Percentiles rank a stretch among this genome's conserved stretches.
These are phyloP conservation scores for Barnettozyma pratensis DNA, from an alignment of 805 yeast genomes.

Conservation along the genomic window DNA sequence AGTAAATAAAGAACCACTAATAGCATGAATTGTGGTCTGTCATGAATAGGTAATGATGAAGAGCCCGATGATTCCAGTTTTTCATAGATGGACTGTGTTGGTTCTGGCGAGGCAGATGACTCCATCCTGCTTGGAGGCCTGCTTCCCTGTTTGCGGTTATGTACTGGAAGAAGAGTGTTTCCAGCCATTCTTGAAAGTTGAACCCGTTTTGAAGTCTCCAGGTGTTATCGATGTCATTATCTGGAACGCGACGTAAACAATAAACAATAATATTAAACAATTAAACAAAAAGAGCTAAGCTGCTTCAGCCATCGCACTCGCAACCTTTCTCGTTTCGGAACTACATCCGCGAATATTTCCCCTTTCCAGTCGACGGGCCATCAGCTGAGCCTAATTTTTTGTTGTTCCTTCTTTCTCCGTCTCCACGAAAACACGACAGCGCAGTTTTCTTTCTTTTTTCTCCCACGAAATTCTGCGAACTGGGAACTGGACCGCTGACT, in stretches of 20 bases:
- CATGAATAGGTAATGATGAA: conserved; percentile 34
- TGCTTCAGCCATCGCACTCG: not conserved
- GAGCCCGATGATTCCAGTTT: conserved; percentile 2
- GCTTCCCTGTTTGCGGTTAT: conserved; percentile 2
- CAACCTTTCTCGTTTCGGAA: not conserved
- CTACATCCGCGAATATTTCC: not conserved
- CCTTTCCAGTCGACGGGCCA: not conserved
- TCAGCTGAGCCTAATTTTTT: not conserved
- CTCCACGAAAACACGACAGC: too few relatives aligned
- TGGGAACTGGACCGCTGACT: too few relatives aligned
- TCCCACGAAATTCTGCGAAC: conserved; percentile 2
- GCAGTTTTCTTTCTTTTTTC: not conserved
- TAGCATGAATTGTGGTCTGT: conserved; percentile 69
- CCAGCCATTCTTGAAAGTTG: not conserved
- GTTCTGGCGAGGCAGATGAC: not conserved
- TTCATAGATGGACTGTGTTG: not conserved
- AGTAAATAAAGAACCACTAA: conserved; percentile 71
- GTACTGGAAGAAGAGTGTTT: conserved; percentile 7
- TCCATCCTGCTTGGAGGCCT: conserved; percentile 1
- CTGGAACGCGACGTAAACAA: too few relatives aligned
- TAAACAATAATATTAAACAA: not conserved
- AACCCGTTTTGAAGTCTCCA: too few relatives aligned
- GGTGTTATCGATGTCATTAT: too few relatives aligned
- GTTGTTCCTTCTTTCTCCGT: too few relatives aligned
- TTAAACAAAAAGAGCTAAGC: not conserved